Evolutionary conservation across 2,329 filamentous ascomycete species (phyloP), one percentile per base, ranked within the genome.

Genomic region (Diplodia mutila): DNA sequence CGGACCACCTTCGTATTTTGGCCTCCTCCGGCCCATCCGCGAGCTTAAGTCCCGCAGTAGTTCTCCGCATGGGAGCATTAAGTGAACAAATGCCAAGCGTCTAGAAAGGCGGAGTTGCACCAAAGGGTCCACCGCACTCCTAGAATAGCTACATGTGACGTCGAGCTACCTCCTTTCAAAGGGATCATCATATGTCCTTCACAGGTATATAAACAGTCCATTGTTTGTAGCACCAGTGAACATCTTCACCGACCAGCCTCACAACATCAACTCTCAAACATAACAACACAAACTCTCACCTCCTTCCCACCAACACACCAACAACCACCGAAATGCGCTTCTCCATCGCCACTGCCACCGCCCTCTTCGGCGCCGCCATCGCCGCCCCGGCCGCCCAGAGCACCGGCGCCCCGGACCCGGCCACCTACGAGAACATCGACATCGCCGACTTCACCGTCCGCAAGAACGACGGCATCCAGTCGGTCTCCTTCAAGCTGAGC

Each of bases 321-420:
- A 5, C 27, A 29, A 37, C n/a, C 74, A 76, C 72, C 73, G 77
- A 75, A 72, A 80, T 80, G 79, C 75, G 74, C 69, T 79, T 75
- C 74, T 74, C 70, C 39, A 57, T 76, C 72, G 75, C 74, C 67
- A 71, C 73, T 69, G 68, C 75, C 67, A 72, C 71, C 69, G 66
- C 66, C 27, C 48, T 54, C 49, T 54, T 55, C 48, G 46, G 48
- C 37, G 57, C 37, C 49, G 66, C 48, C 49, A 37, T 48, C 18
- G 57, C 65, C 34, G 63, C 37, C 46, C 51, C 49, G 2, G 18
- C 52, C 18, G 4, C 59, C 29, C 59, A 39, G 42, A 51, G 42
- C 5, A 51, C 52, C 18, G 52, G 49, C 16, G 49, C 52, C 9
- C 51, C 29, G 8, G 64, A 53, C 53, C 39, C 52, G 32, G 32